A percentile compares a stretch with the other conserved stretches of the same genome.
These are phyloP conservation scores for Kernera saxatilis DNA, from an alignment of 345 rosid species.

Conservation along the genomic window DNA sequence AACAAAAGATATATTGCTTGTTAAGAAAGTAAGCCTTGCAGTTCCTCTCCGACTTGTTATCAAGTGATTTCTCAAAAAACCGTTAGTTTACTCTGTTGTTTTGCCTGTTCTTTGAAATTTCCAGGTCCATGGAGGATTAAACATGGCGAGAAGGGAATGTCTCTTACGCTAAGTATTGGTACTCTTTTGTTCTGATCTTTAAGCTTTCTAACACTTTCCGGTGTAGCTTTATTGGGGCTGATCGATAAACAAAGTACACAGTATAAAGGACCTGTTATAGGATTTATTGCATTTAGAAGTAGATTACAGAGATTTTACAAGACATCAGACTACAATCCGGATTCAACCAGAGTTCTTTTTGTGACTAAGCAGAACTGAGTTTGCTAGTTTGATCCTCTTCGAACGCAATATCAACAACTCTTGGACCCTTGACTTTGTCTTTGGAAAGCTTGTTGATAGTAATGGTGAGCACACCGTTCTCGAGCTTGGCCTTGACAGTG, in stretches of 20 bases:
- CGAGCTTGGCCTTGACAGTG: slow-evolving; percentile 56
- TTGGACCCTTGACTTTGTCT: slow-evolving; percentile 59
- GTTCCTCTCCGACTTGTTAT: background rate
- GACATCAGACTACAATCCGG: background rate
- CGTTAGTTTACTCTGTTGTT: background rate
- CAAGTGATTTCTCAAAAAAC: background rate
- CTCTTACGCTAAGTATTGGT: background rate
- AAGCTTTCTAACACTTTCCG: background rate
- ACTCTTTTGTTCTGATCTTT: background rate
- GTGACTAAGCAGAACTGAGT: slow-evolving; percentile 29
- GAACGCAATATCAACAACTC: slow-evolving; percentile 44
- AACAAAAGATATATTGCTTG: background rate
- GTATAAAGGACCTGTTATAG: background rate
- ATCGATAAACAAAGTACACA: background rate
- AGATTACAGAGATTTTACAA: background rate
- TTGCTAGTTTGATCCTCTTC: slow-evolving; percentile 37
- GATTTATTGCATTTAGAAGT: background rate
- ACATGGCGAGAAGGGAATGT: background rate
- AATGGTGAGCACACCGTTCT: slow-evolving; percentile 65
- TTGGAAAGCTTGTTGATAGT: slow-evolving; percentile 49
- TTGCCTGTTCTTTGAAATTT: background rate
- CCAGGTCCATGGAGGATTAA: background rate
- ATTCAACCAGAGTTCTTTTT: slow-evolving; percentile 39
- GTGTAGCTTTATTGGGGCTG: background rate
- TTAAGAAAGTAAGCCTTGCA: background rate